Conservation (phyloP, 805 yeast species). For the Yamadazyma insecticola region DNA sequence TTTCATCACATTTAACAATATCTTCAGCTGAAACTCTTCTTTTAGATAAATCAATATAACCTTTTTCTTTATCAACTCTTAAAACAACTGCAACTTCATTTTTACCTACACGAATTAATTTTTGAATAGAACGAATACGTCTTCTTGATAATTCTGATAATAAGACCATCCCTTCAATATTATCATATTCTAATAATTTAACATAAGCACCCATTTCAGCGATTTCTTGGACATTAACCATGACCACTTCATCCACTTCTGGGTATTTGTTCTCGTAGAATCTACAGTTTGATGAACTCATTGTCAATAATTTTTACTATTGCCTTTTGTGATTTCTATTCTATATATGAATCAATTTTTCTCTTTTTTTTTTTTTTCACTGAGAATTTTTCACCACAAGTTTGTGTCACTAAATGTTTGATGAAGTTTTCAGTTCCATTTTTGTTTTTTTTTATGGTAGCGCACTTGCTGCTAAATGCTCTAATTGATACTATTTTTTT, state of each 20-base stretch:
- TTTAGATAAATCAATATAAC: constrained; percentile 94
- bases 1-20: constrained; percentile 94
- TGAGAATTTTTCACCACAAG: no score
- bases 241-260: constrained; percentile 97
- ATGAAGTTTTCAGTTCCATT: no score
- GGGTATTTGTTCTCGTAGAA: constrained; percentile 98
- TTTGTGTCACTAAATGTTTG: no score
- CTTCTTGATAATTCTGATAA: constrained; percentile 95
- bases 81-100: constrained; percentile 97
- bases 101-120: constrained; percentile 95
- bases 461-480: no score
- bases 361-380: no score
- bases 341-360: not conserved
- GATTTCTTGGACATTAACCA: constrained; percentile 97
- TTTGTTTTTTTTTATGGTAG: no score
- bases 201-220: constrained; percentile 99
- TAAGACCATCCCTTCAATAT: constrained; percentile 97
- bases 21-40: constrained; percentile 98
- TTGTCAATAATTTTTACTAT: constrained; percentile 18
- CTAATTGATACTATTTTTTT: no score
- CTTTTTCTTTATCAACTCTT: constrained; percentile 98
- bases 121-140: constrained; percentile 97
- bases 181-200: constrained; percentile 91
- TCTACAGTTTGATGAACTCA: constrained; percentile 90
- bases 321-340: not conserved